Evolutionary conservation across 208 protist genomes (phyloP), one percentile per base, ranked within the genome.

Genomic region (Wallacemonas sp.): DNA sequence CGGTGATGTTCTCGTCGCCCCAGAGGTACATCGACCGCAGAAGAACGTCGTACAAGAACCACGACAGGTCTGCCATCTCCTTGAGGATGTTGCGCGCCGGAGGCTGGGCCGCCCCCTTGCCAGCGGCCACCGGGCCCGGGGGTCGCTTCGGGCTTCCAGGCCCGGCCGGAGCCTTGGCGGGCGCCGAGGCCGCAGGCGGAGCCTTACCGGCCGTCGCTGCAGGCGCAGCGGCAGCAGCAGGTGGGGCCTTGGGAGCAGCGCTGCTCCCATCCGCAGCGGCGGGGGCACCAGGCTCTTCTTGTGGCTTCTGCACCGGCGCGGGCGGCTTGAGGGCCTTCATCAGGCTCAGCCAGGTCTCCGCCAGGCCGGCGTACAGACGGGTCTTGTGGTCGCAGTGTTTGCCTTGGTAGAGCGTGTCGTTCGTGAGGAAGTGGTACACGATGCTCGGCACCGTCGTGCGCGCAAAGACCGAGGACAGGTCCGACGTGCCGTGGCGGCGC

Each of bases 41-140:
- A 68, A 96, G 92, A 7, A 84, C 72, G 45, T 92, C 91, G 61
- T 93, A 94, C 32, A 96, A 72, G 52, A 92, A 92, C 91, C 91
- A 94, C 36, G 84, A 84, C 3, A 96, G 61, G 26, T 91, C 81
- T 18, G 74, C 71, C 82, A 95, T 92, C 59, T 92, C 77, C 1
- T 72, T 59, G 36, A 83, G 65, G 12, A 93, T 66, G 65, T 82
- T 91, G 44, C 84, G 83, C 52, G 14, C 45, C 8, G 66, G 23
- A 7, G 57, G 44, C 48, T 63, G 23, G 20, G 46, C 52, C 22
- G 57, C 66, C 22, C 41, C 74, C 65, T 72, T 81, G 20, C 57
- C 52, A 59, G 16, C 44, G n/a, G 48, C 52, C 2, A 29, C 31
- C 25, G 52, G 31, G 18, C 10, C 18, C 28, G 31, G 52, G 11